phyloP scores from a whole-genome alignment of 1,139 yeast genomes.

The Arxiozyma telluris region DNA sequence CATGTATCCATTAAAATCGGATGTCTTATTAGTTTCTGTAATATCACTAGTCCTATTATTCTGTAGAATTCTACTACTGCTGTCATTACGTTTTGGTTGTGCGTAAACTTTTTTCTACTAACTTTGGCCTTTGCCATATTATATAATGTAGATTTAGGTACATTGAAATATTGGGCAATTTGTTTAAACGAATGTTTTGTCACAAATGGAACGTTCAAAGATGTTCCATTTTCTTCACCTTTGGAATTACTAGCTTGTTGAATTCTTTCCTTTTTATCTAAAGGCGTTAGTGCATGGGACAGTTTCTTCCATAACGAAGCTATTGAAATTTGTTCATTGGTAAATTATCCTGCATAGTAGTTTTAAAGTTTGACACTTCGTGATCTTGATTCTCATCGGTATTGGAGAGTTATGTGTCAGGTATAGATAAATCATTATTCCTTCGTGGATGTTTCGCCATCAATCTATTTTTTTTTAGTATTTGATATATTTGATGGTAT shows the following conservation, averaged over 20 bases:
- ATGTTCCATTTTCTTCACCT: slow-evolving; percentile 10
- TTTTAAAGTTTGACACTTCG: too few relatives aligned
- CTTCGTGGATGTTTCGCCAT: too few relatives aligned
- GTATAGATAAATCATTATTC: too few relatives aligned
- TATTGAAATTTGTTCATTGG: slow-evolving; percentile 3
- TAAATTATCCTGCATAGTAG: not conserved
- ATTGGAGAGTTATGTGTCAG: too few relatives aligned
- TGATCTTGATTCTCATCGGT: too few relatives aligned
- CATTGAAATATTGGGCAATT: slow-evolving; percentile 20
- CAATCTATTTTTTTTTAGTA: too few relatives aligned
- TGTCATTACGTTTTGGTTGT: not conserved
- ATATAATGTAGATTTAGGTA: slow-evolving; percentile 23
- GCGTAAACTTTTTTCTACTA: slow-evolving; percentile 1
- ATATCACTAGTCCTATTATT: too few relatives aligned
- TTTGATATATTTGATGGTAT: too few relatives aligned
- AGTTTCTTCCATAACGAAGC: slow-evolving; percentile 14
- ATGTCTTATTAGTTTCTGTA: too few relatives aligned
- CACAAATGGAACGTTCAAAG: slow-evolving; percentile 8
- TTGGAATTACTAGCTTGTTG: slow-evolving; percentile 20
- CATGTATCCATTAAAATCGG: too few relatives aligned
- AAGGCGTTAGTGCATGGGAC: slow-evolving; percentile 12
- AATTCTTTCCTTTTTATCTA: slow-evolving; percentile 20
- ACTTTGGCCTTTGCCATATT: slow-evolving; percentile 12
- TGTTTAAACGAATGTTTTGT: slow-evolving; percentile 20
- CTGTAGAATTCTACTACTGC: too few relatives aligned